Conservation (phyloP, 2,329 filamentous ascomycete genomes). For the Cordyceps javanica region DNA sequence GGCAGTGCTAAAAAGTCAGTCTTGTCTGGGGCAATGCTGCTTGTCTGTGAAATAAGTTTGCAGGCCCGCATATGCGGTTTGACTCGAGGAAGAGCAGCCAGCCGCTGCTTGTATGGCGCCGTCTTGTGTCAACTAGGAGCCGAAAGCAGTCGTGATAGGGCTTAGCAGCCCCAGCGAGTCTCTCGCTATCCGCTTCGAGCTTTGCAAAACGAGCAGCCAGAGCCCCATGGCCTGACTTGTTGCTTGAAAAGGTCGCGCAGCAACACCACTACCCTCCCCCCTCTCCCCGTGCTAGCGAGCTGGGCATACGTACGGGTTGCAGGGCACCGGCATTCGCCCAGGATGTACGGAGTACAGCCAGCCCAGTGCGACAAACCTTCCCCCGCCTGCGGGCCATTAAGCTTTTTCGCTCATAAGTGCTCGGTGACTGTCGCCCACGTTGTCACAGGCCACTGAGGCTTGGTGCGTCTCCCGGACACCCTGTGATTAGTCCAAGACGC, state of each 20-base stretch:
- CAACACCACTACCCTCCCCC: neutral
- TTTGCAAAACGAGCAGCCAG: neutral
- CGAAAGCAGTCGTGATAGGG: neutral
- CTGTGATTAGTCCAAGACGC: slow-evolving; percentile 2
- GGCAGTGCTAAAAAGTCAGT: neutral
- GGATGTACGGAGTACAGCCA: too few species aligned
- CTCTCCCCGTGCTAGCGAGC: slow-evolving; percentile 5
- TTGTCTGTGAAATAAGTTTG: slow-evolving; percentile 4
- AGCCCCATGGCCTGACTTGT: neutral
- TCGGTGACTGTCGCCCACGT: neutral
- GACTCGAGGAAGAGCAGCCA: neutral
- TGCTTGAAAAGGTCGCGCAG: neutral
- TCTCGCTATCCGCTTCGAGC: neutral
- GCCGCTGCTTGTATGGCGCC: neutral
- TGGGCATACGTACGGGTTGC: neutral
- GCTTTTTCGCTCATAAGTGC: neutral
- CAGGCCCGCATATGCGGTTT: slow-evolving; percentile 5
- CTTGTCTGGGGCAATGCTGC: neutral
- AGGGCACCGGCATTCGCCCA: neutral
- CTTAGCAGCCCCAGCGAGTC: neutral
- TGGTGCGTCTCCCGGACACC: neutral
- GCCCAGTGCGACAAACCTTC: neutral
- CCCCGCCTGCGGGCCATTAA: neutral
- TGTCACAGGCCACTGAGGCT: neutral
- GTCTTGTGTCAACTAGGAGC: neutral